These are phyloP conservation scores for Diaporthe sp. DNA, from an alignment of 2,329 filamentous ascomycete genomes.

Conservation along the genomic window DNA sequence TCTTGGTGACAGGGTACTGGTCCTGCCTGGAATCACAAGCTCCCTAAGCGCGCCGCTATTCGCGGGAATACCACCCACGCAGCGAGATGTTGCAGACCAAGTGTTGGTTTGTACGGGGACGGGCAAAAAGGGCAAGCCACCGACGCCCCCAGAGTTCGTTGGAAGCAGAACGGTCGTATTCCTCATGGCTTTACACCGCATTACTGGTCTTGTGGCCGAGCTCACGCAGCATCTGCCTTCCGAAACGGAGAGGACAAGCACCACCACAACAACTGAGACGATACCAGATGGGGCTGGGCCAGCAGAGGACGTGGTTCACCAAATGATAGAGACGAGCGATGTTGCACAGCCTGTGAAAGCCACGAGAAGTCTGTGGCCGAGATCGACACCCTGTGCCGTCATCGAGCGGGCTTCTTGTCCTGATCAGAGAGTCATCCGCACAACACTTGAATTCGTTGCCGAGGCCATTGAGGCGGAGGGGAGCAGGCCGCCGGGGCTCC, in stretches of 20 bases:
- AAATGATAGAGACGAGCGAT: conserved; percentile 33
- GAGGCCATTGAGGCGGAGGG: conserved; percentile 91
- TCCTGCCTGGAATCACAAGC: conserved; percentile 92
- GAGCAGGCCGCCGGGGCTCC: conserved; percentile 86
- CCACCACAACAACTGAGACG: conserved; percentile 11
- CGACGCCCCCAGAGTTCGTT: conserved; percentile 85
- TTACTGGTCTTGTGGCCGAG: conserved; percentile 79
- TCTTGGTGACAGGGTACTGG: conserved; percentile 72
- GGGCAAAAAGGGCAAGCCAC: conserved; percentile 87
- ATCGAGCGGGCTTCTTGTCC: conserved; percentile 94
- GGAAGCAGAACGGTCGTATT: conserved; percentile 88
- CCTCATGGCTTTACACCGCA: conserved; percentile 92
- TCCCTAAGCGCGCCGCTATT: conserved; percentile 91
- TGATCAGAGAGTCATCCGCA: conserved; percentile 92
- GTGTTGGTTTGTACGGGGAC: conserved; percentile 97
- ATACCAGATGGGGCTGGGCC: conserved; percentile 3
- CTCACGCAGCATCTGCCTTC: conserved; percentile 66
- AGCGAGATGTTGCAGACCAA: conserved; percentile 91
- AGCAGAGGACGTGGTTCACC: conserved; percentile 28
- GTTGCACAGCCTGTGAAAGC: conserved; percentile 3
- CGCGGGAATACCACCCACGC: conserved; percentile 88
- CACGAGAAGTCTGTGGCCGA: conserved; percentile 74
- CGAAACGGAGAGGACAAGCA: conserved; percentile 49
- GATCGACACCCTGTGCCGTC: conserved; percentile 88
- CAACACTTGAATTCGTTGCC: conserved; percentile 83